Evolutionary conservation across 352 stramenopile species (phyloP), one percentile per base, ranked within the genome.

Genomic region (Phytophthora aleatoria): DNA sequence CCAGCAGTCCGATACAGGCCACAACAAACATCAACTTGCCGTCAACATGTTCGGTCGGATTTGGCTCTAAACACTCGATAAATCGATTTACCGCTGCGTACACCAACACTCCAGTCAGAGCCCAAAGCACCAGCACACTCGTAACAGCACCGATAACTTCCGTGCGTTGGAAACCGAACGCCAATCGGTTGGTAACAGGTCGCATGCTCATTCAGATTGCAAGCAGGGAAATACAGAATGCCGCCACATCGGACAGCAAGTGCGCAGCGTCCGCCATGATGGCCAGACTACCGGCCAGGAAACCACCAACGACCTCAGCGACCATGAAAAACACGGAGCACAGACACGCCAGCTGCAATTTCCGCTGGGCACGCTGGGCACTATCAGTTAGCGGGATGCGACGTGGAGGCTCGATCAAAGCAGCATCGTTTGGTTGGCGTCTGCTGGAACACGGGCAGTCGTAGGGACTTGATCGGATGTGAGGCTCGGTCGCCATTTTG

Each of bases 21-120:
- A 99, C 90, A 24, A 93, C 86, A 64, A 95, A 95, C 97, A 99
- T 99, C 45, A 99, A 52, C 58, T 89, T 90, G 70, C 97, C 97
- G 70, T 99, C 83, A 1, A 99, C 92, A 43, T 55, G 55, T 57
- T 90, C 88, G 10, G 74, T 54, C 12, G 81, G 73, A 62, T 94
- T 69, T 0, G 80, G 79, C 38, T 87, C 49, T n/a, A 97, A 64
- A 11, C 76, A 87, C 41, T 92, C 77, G 16, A 83, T 54, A 47
- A 92, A 82, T 31, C 97, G 87, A 43, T 83, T 64, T 36, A 99
- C 68, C 1, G 95, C 97, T 50, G 97, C 92, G 39, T 92, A 92
- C 3, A 98, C 78, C n/a, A 99, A 78, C 45, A 93, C 79, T n/a
- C 94, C 79, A 20, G 90, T 98, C 26, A 99, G 78, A 49, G 98